Percentiles rank a stretch among this genome's conserved stretches.
These are phyloP conservation scores for Torrubiellomyces zombiae DNA, from an alignment of 2,329 filamentous ascomycete species.

Conservation along the genomic window DNA sequence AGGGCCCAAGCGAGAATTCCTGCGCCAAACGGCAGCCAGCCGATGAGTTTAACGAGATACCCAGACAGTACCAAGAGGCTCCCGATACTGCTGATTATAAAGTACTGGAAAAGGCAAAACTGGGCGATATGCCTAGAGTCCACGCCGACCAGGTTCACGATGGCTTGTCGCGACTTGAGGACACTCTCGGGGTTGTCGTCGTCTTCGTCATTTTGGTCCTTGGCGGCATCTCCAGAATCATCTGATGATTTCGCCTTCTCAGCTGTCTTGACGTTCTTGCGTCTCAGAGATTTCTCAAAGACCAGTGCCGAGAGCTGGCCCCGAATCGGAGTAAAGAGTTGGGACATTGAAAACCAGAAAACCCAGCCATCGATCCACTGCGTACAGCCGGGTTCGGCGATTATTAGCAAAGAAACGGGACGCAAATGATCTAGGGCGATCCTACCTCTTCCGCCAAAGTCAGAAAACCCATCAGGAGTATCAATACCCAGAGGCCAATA, in stretches of 20 bases:
- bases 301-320: conserved; percentile 55
- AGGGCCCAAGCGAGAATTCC: conserved; percentile 48
- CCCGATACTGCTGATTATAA: conserved; percentile 44
- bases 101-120: conserved; percentile 49
- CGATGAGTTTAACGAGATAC: conserved; percentile 53
- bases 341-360: conserved; percentile 48
- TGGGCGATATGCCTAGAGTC: conserved; percentile 54
- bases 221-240: conserved; percentile 11
- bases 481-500: conserved; percentile 48
- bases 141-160: conserved; percentile 65
- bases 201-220: conserved; percentile 24
- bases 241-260: conserved; percentile 22
- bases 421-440: conserved; percentile 3
- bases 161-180: conserved; percentile 42
- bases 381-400: conserved; percentile 1
- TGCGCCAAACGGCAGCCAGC: conserved; percentile 50
- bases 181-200: conserved; percentile 35
- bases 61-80: conserved; percentile 48
- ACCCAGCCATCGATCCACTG: conserved; percentile 47
- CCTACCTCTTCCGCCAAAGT: conserved; percentile 34
- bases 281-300: conserved; percentile 60
- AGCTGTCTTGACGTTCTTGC: conserved; percentile 58
- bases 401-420: background rate
- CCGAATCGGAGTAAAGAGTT: conserved; percentile 48
- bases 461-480: conserved; percentile 43